A percentile compares a stretch with the other conserved stretches of the same genome.
Conservation (phyloP, 768 basidiomycete species). For the Boletus vermiculosoides region DNA sequence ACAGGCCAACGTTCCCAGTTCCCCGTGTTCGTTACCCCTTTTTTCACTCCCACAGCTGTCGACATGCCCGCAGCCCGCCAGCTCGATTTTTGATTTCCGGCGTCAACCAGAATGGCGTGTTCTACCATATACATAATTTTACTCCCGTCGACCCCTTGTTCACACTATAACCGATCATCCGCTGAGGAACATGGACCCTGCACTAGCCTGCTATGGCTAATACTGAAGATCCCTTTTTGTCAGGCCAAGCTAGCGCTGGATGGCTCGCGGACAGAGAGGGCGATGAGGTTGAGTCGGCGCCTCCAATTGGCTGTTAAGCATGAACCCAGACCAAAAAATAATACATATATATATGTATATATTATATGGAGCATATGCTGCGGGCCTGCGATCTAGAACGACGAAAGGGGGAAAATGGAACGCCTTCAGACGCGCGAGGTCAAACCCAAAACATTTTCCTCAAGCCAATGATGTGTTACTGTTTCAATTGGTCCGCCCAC, state of each 20-base stretch:
- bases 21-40: conserved; percentile 10
- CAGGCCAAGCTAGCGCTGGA: background rate
- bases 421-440: background rate
- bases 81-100: background rate
- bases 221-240: background rate
- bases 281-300: background rate
- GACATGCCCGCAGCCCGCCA: background rate
- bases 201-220: background rate
- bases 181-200: background rate
- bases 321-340: background rate
- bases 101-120: background rate
- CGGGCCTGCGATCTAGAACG: background rate
- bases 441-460: background rate
- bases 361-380: background rate
- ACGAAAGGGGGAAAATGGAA: background rate
- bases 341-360: background rate
- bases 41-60: conserved; percentile 19
- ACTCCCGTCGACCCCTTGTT: background rate
- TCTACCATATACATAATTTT: background rate
- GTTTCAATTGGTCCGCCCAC: too few relatives aligned
- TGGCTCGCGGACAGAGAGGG: background rate
- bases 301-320: background rate
- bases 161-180: conserved; percentile 3
- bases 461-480: background rate
- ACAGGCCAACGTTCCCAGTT: conserved; percentile 5